Evolutionary conservation across 2,329 filamentous ascomycete species (phyloP).

Genomic region (Amauroascus verrucosus): DNA sequence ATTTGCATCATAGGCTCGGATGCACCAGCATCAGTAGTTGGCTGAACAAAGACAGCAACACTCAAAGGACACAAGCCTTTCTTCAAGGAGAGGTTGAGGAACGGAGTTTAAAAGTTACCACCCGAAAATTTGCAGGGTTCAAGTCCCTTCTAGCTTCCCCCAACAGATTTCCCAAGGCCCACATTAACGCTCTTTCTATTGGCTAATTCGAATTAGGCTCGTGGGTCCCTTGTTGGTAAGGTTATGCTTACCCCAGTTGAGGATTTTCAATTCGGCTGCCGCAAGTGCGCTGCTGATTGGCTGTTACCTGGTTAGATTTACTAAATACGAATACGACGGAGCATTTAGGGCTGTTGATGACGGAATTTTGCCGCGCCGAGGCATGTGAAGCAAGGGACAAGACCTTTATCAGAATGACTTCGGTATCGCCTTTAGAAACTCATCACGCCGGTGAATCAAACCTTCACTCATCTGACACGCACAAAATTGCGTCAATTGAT

Average conservation of each 20-base stretch:
- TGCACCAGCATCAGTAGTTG: too few relatives aligned
- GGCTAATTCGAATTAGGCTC: slow-evolving; percentile 5
- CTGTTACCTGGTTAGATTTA: not conserved
- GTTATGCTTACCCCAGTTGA: slow-evolving; percentile 1
- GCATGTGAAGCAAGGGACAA: not conserved
- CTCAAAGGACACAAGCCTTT: too few relatives aligned
- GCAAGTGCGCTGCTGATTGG: not conserved
- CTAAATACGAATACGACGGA: slow-evolving; percentile 1
- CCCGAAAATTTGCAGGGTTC: not conserved
- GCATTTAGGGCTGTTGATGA: not conserved
- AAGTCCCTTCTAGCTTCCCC: slow-evolving; percentile 1
- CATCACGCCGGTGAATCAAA: too few relatives aligned
- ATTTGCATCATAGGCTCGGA: too few relatives aligned
- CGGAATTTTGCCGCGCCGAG: not conserved
- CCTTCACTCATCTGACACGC: too few relatives aligned
- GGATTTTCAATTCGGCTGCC: not conserved
- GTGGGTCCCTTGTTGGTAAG: slow-evolving; percentile 1
- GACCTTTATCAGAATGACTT: too few relatives aligned
- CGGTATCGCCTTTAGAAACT: too few relatives aligned
- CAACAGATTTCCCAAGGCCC: slow-evolving; percentile 6
- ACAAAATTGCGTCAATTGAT: too few relatives aligned
- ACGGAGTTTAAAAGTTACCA: not conserved
- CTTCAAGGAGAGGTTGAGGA: too few relatives aligned
- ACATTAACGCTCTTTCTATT: not conserved
- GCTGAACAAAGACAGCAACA: too few relatives aligned